Percentiles rank a stretch among this genome's conserved stretches.
phyloP scores from a whole-genome alignment of 139 green algal genomes.

The Penium margaritaceum region DNA sequence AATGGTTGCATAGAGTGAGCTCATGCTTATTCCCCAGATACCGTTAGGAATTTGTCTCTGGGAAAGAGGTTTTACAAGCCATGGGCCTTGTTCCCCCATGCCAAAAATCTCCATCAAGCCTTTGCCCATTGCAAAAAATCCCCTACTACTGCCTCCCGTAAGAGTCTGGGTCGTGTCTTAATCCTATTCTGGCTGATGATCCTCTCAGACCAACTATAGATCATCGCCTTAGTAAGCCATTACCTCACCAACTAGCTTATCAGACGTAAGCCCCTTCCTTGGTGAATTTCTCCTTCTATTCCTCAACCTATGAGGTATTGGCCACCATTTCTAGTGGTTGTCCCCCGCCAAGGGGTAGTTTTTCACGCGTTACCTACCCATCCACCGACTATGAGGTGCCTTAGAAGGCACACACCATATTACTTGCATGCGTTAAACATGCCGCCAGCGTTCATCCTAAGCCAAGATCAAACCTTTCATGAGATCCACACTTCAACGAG shows the following conservation, averaged over 20 bases:
- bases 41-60: conserved; percentile 42
- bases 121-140: conserved; percentile 25
- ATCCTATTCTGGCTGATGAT: conserved; percentile 39
- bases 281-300: conserved; percentile 29
- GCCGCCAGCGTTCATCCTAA: conserved; percentile 59
- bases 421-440: conserved; percentile 61
- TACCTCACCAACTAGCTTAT: conserved; percentile 59
- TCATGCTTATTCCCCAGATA: not conserved
- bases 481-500: not conserved
- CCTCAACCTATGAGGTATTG: conserved; percentile 11
- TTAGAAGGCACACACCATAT: conserved; percentile 1
- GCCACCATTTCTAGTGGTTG: not conserved
- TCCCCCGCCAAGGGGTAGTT: conserved; percentile 35
- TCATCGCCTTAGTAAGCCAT: conserved; percentile 51
- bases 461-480: conserved; percentile 57
- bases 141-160: conserved; percentile 33
- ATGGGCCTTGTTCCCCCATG: conserved; percentile 41
- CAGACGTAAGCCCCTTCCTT: conserved; percentile 14
- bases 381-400: conserved; percentile 32
- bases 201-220: conserved; percentile 41
- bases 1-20: conserved; percentile 47
- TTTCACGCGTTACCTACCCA: conserved; percentile 55
- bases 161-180: conserved; percentile 39
- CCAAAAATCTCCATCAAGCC: conserved; percentile 2
- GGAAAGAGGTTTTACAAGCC: conserved; percentile 39